Evolutionary conservation across 305 asterid genomes (phyloP).

Genomic region (Ajuga reptans): DNA sequence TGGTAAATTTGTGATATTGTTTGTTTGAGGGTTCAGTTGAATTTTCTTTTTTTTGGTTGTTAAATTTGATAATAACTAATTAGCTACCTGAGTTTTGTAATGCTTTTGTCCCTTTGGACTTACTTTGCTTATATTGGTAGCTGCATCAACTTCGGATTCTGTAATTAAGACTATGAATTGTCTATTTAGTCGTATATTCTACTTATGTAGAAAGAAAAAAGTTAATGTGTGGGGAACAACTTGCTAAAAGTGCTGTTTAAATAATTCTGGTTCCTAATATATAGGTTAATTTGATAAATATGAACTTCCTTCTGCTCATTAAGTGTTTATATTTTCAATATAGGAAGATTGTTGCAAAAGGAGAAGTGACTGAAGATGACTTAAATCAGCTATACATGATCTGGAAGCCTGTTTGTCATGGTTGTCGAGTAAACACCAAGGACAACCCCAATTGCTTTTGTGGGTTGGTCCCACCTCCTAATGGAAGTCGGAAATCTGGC

Average conservation of each 20-base stretch:
- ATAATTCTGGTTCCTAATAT: neutral
- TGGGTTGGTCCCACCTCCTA: conserved; percentile 76
- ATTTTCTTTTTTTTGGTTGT: neutral
- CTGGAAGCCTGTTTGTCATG: conserved; percentile 83
- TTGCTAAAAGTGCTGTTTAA: neutral
- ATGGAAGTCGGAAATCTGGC: conserved; percentile 85
- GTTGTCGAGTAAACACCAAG: conserved; percentile 87
- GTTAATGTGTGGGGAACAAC: neutral
- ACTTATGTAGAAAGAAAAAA: conserved; percentile 7
- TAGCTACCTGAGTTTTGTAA: neutral
- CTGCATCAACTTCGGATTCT: conserved; percentile 4
- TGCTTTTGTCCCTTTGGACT: neutral
- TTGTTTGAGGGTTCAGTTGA: neutral
- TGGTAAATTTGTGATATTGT: neutral
- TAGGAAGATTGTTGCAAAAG: conserved; percentile 62
- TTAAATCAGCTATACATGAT: conserved; percentile 72
- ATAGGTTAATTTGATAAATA: neutral
- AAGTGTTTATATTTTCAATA: conserved; percentile 23
- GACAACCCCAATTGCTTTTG: conserved; percentile 98
- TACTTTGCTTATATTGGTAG: conserved; percentile 12
- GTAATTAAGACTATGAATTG: neutral
- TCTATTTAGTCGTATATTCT: neutral
- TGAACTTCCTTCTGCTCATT: neutral
- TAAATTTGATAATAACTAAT: neutral
- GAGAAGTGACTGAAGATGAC: conserved; percentile 64